Conservation (phyloP, 2,329 filamentous ascomycete genomes). For the Claviceps monticola region DNA sequence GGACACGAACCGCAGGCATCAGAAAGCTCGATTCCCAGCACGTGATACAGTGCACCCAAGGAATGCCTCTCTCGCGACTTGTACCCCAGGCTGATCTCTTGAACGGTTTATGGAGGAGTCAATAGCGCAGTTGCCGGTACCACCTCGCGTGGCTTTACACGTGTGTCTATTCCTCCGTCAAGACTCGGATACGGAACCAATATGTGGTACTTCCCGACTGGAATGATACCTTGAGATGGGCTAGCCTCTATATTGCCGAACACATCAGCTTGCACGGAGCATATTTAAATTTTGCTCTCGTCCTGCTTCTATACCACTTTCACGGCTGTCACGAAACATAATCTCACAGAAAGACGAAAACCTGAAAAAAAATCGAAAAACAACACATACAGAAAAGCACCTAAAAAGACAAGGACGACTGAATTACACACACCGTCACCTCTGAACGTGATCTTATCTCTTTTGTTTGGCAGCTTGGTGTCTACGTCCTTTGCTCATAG, state of each 20-base stretch:
- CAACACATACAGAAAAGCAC: too few species aligned
- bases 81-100: background rate
- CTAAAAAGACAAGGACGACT: too few species aligned
- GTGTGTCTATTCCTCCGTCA: background rate
- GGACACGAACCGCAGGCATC: slow-evolving; percentile 48
- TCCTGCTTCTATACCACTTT: background rate
- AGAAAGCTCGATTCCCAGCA: slow-evolving; percentile 38
- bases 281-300: background rate
- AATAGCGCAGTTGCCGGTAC: background rate
- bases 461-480: background rate
- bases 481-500: background rate
- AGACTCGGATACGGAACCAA: background rate
- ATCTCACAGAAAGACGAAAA: too few species aligned
- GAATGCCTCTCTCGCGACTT: background rate
- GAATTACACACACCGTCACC: background rate
- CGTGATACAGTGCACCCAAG: slow-evolving; percentile 22
- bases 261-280: background rate
- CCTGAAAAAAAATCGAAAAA: too few species aligned
- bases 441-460: background rate
- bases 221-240: background rate
- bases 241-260: too few species aligned
- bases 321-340: slow-evolving; percentile 4
- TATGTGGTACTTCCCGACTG: background rate
- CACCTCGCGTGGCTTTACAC: background rate
- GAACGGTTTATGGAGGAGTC: background rate